phyloP scores from a whole-genome alignment of 805 yeast genomes.

The Candida namnaoensis region DNA sequence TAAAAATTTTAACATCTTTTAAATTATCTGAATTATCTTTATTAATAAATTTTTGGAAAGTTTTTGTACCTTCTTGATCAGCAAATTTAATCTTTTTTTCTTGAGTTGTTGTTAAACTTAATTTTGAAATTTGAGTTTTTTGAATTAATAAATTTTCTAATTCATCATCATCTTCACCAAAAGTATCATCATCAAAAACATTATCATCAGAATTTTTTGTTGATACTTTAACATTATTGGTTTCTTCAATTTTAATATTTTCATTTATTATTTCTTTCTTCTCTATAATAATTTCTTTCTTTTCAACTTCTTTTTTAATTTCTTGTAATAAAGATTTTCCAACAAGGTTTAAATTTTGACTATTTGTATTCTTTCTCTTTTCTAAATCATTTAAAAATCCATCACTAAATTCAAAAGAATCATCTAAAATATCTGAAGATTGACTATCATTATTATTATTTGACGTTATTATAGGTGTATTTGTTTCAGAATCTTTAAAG shows the following conservation, averaged over 20 bases:
- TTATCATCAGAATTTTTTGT: no score
- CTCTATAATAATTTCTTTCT: neutral
- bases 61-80: constrained; percentile 12
- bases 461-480: no score
- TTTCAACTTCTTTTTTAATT: no score
- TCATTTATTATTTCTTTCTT: neutral
- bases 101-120: constrained; percentile 10
- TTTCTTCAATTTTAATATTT: constrained; percentile 7
- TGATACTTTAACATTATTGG: neutral
- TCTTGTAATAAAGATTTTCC: neutral
- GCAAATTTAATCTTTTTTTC: constrained; percentile 10
- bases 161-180: constrained; percentile 12
- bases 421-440: constrained; percentile 3
- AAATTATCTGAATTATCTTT: constrained; percentile 10
- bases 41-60: constrained; percentile 14
- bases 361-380: neutral
- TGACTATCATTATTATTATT: neutral
- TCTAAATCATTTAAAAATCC: constrained; percentile 13
- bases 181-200: constrained; percentile 1
- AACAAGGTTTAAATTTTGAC: neutral
- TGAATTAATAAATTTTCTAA: neutral
- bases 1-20: constrained; percentile 3
- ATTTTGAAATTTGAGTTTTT: neutral
- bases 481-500: no score
- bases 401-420: constrained; percentile 16